Base-by-base conservation (phyloP, 306 rosid genomes). In the Pyrus pyrifolia region DNA sequence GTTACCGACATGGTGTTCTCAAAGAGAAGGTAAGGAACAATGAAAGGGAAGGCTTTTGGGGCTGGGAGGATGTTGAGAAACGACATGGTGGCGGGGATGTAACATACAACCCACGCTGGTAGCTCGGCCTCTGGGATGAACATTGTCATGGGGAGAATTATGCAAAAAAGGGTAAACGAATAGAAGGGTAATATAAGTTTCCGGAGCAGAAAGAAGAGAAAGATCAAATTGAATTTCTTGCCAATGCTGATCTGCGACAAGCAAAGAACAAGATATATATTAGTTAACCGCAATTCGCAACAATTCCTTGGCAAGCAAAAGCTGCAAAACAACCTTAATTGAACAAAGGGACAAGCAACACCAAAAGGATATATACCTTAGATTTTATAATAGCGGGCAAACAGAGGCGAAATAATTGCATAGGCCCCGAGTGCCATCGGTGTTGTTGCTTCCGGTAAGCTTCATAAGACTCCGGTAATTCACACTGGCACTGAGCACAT, bases 1-100 rank as follows among this genome's bases (percentile, higher is more conserved):
- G 97, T 93, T 30, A 93, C 97, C 0, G 98, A 91, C 98, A 93
- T 91, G 38, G 98, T 93, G 86, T 93, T 91, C 81, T 93, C 97
- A 2, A 93, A 93, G 11, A 93, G 93, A 76, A 93, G 98, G 89
- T 93, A 93, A 23, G 98, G 98, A 17, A 93, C 97, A 4, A 93
- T 93, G 85, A 93, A 93, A 23, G 98, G 98, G 81, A 93, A 93
- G 44, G 97, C 85, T 80, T 93, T 91, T 11, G 89, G 98, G 29
- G 98, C 93, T 0, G 98, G 98, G 22, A 93, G 91, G 71, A 93
- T 93, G 81, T 91, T 93, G 70, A 93, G 97, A 44, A 93, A 93
- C 5, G 98, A 93, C 98, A 91, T 93, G 53, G 89, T 85, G 7
- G 93, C 97, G 0, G 98, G 97, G 80, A 93, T 93, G 62, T 88